Base-by-base conservation (phyloP, 345 rosid species). In the Lepidium africanum region DNA sequence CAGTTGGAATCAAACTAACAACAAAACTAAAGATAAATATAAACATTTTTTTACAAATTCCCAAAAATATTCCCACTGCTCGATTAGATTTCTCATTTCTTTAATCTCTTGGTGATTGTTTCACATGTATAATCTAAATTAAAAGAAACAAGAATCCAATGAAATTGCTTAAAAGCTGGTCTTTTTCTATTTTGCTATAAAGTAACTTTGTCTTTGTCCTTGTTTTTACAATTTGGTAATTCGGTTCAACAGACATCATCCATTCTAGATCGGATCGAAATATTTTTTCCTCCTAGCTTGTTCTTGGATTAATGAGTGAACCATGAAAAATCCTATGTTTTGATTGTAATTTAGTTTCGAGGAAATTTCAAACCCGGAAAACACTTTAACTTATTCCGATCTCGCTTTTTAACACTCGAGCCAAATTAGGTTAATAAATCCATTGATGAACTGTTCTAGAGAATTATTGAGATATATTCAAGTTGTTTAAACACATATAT, bases 41-140 rank as follows among this genome's bases (percentile, higher is more conserved):
- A 49, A 77, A 77, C 72, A 70, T 79, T 27, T 27, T 27, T 27
- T 78, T 77, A 63, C 89, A 8, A 69, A 72, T 52, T 66, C 85
- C 95, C 76, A 86, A 76, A 84, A 78, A 80, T 87, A 67, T 81
- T 81, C 77, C 67, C 90, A 78, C 67, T 72, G 86, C 94, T 84
- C 94, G 72, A 87, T 86, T 79, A 82, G 87, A 82, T 82, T 80
- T 80, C 56, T 32, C 32, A 61, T 36, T 68, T 67, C 13, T 67
- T 74, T 67, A 74, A 36, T 58, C 32, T 74, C 10, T 48, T 41
- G 7, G 66, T 67, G 61, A 65, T 59, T 42, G 66, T 65, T 4
- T 27, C 5, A 40, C 41, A 65, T 33, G 9, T 48, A 66, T 67
- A 67, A 25, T 61, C n/a, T 17, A 30, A n/a, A 51, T 45, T n/a